Percentiles rank a stretch among this genome's conserved stretches.
These are phyloP conservation scores for Mycena crocata DNA, from an alignment of 768 basidiomycete species.

Conservation along the genomic window DNA sequence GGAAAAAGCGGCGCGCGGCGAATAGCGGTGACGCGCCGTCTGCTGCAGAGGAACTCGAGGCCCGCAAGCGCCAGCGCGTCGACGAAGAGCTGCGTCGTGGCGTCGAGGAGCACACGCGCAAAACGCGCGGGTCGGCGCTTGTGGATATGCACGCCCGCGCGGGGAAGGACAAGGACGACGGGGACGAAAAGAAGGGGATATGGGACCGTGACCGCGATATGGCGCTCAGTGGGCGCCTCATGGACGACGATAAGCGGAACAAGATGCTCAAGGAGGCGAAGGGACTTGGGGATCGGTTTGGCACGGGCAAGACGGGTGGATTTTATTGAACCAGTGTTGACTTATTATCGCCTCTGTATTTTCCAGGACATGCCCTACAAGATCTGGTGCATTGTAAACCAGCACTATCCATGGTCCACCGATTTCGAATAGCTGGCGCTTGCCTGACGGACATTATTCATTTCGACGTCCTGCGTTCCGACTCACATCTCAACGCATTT, in stretches of 20 bases:
- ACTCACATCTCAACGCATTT: too few relatives aligned
- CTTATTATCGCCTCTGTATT: too few relatives aligned
- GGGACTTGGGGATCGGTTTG: conserved; percentile 87
- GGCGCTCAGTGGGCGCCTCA: conserved; percentile 84
- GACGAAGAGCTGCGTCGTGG: conserved; percentile 78
- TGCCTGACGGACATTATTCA: too few relatives aligned
- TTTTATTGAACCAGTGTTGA: too few relatives aligned
- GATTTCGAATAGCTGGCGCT: too few relatives aligned
- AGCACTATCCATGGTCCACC: too few relatives aligned
- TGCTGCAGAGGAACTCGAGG: conserved; percentile 56
- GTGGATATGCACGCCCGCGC: conserved; percentile 63
- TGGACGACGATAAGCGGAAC: conserved; percentile 88
- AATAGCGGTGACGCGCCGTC: conserved; percentile 60
- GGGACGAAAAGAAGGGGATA: conserved; percentile 64
- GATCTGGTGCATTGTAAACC: too few relatives aligned
- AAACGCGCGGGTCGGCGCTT: conserved; percentile 64
- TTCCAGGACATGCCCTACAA: too few relatives aligned
- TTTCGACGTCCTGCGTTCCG: too few relatives aligned
- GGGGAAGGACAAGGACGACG: conserved; percentile 44
- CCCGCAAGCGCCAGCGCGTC: conserved; percentile 66
- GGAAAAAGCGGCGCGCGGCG: conserved; percentile 81
- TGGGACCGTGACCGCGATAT: conserved; percentile 97
- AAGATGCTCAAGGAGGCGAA: conserved; percentile 85
- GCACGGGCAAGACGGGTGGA: conserved; percentile 74
- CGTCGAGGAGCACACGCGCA: conserved; percentile 84